Percentiles rank a stretch among this genome's conserved stretches.
These are phyloP conservation scores for Strigomonas culicis DNA, from an alignment of 208 protist genomes.

Conservation along the genomic window DNA sequence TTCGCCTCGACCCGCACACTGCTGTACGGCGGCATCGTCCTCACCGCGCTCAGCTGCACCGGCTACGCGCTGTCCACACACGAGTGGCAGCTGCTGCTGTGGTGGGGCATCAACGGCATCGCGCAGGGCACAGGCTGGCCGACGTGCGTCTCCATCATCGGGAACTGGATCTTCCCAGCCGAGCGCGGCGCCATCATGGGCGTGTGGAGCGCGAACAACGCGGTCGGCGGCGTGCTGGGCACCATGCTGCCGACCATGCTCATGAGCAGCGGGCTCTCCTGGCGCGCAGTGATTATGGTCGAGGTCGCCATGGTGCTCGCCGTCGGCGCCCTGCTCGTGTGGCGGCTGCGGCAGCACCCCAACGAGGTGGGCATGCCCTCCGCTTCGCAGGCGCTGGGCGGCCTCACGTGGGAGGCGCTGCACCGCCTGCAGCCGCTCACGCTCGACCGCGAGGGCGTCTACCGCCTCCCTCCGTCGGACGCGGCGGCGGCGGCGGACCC, in stretches of 20 bases:
- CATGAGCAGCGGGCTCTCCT: slow-evolving; percentile 18
- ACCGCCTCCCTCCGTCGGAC: not conserved
- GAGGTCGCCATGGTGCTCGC: slow-evolving; percentile 15
- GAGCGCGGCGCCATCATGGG: slow-evolving; percentile 37
- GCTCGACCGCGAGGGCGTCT: slow-evolving; percentile 17
- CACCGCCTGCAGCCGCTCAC: not conserved
- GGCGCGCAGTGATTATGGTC: slow-evolving; percentile 15
- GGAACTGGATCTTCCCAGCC: slow-evolving; percentile 24
- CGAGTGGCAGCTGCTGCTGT: slow-evolving; percentile 11
- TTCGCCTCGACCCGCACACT: slow-evolving; percentile 18
- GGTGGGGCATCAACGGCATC: slow-evolving; percentile 30
- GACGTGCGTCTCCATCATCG: slow-evolving; percentile 30
- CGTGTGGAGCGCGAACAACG: slow-evolving; percentile 34
- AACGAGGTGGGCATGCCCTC: slow-evolving; percentile 23
- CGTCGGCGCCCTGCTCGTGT: not conserved
- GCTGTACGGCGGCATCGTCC: slow-evolving; percentile 19
- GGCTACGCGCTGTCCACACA: slow-evolving; percentile 2
- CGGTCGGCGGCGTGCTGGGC: slow-evolving; percentile 28
- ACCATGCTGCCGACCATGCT: slow-evolving; percentile 25
- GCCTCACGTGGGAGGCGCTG: not conserved
- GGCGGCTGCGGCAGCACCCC: slow-evolving; percentile 20
- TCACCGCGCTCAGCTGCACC: slow-evolving; percentile 10
- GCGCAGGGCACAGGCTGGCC: slow-evolving; percentile 30
- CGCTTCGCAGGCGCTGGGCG: slow-evolving; percentile 11
- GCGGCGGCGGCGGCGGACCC: no score